Percentiles rank a stretch among this genome's conserved stretches.
Conservation (phyloP, 2,329 filamentous ascomycete species). For the Seiridium cupressi region DNA sequence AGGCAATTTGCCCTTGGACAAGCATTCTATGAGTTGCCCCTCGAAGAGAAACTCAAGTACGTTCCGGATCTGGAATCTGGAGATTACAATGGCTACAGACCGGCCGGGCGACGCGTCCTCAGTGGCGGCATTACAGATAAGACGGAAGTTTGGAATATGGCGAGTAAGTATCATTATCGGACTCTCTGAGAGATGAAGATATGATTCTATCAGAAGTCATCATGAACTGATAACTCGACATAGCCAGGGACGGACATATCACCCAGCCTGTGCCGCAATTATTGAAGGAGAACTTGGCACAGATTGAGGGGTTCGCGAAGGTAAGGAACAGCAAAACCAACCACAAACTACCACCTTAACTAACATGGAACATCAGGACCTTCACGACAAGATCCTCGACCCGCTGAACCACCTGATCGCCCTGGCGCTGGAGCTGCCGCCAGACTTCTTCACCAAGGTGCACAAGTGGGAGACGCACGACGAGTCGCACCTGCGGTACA, state of each 20-base stretch:
- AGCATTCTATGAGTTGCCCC: slow-evolving; percentile 53
- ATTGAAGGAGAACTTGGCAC: slow-evolving; percentile 45
- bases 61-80: slow-evolving; percentile 43
- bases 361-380: slow-evolving; percentile 6
- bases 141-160: slow-evolving; percentile 17
- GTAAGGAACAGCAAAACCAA: slow-evolving; percentile 5
- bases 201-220: background rate
- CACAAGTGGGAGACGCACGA: slow-evolving; percentile 17
- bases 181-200: background rate
- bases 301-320: slow-evolving; percentile 55
- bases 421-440: slow-evolving; percentile 14
- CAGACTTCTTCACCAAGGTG: slow-evolving; percentile 15
- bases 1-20: slow-evolving; percentile 58
- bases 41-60: slow-evolving; percentile 60
- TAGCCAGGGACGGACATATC: slow-evolving; percentile 14
- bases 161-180: slow-evolving; percentile 5
- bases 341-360: background rate
- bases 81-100: slow-evolving; percentile 56
- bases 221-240: background rate
- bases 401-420: slow-evolving; percentile 18
- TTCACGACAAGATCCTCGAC: slow-evolving; percentile 17
- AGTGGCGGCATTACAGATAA: slow-evolving; percentile 11
- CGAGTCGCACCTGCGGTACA: slow-evolving; percentile 34
- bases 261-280: slow-evolving; percentile 33
- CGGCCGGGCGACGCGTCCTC: slow-evolving; percentile 34